Conservation (phyloP, 768 basidiomycete genomes). For the Megacollybia marginata region DNA sequence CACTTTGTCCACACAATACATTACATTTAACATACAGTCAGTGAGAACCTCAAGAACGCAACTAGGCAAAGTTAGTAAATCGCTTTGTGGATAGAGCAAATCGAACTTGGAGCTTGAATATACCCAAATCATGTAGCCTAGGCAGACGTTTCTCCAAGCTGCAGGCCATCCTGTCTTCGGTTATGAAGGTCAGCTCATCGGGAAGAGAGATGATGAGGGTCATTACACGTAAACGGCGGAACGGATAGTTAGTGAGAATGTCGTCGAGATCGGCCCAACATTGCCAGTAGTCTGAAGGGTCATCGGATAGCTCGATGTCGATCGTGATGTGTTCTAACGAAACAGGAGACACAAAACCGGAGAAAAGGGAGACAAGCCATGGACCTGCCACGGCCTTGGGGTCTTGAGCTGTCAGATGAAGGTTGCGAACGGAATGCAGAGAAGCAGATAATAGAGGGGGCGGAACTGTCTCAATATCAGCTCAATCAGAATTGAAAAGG, state of each 20-base stretch:
- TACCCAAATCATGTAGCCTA: background rate
- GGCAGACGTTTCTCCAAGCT: background rate
- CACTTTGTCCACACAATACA: background rate
- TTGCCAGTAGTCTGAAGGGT: background rate
- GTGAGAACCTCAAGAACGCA: background rate
- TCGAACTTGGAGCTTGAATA: background rate
- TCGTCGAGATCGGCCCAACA: background rate
- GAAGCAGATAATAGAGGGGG: background rate
- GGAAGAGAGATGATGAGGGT: background rate
- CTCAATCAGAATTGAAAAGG: background rate
- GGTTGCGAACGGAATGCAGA: background rate
- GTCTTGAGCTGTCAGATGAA: background rate
- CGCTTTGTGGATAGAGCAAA: background rate
- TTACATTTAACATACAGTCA: background rate
- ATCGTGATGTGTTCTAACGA: background rate
- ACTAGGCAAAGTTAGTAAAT: background rate
- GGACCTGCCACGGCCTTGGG: background rate
- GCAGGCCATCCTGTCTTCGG: background rate
- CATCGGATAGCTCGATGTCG: background rate
- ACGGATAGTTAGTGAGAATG: background rate
- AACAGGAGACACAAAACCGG: background rate
- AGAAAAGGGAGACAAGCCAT: background rate
- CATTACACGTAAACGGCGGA: background rate
- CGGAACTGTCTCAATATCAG: background rate
- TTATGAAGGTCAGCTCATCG: background rate